A percentile compares a stretch with the other conserved stretches of the same genome.
Evolutionary conservation across 176 grass and related monocot genomes (phyloP).

Genomic region (Raddia guianensis): DNA sequence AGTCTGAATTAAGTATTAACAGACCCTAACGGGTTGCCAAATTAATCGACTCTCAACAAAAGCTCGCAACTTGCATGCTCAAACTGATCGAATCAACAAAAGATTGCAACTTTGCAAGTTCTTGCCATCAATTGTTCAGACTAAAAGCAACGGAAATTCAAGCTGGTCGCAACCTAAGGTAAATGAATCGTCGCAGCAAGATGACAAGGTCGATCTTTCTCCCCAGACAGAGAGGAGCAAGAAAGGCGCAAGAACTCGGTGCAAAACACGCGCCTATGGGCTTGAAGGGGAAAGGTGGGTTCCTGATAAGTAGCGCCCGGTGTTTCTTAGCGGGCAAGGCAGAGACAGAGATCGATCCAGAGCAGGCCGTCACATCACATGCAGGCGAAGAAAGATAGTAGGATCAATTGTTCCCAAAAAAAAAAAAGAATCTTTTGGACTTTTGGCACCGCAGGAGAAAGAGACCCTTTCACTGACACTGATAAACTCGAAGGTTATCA

Average conservation of each 20-base stretch:
- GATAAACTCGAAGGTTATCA: not conserved
- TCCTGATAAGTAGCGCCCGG: slow-evolving; percentile 24
- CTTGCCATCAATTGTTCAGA: not conserved
- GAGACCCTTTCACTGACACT: not conserved
- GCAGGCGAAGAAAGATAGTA: not conserved
- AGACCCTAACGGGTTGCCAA: not conserved
- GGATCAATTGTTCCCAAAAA: slow-evolving; percentile 20
- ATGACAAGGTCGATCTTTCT: no score
- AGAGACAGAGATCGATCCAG: slow-evolving; percentile 10
- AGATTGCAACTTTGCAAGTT: not conserved
- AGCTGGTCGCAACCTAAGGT: slow-evolving; percentile 29
- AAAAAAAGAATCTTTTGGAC: slow-evolving; percentile 3
- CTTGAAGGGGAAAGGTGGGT: not conserved
- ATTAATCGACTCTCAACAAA: not conserved
- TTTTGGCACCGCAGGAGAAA: slow-evolving; percentile 27
- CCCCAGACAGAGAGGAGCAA: slow-evolving; percentile 8
- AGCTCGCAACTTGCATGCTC: not conserved
- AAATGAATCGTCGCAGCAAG: not conserved
- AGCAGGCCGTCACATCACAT: slow-evolving; percentile 9
- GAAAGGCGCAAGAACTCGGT: not conserved
- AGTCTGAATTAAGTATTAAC: slow-evolving; percentile 8
- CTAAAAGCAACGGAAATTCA: not conserved
- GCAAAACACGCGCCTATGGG: not conserved
- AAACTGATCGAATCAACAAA: no score
- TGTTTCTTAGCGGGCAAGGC: slow-evolving; percentile 53